Percentiles rank a stretch among this genome's conserved stretches.
phyloP scores from a whole-genome alignment of 768 basidiomycete genomes.

The Psilocybe tampanensis region DNA sequence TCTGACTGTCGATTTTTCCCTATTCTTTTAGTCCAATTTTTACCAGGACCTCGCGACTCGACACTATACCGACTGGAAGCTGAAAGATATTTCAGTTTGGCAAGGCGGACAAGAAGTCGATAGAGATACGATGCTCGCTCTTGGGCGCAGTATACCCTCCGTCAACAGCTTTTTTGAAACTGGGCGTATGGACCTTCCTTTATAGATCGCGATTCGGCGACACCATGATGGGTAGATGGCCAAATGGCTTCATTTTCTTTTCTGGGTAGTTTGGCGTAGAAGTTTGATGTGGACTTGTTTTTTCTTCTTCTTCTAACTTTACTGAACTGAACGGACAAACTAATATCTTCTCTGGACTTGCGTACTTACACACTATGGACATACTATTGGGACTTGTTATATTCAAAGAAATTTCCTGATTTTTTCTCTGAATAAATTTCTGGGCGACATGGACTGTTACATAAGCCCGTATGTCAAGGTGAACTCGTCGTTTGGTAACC shows the following conservation, averaged over 20 bases:
- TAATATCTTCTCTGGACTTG: too few species aligned
- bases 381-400: too few species aligned
- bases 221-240: not conserved
- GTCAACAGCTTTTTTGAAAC: conserved; percentile 34
- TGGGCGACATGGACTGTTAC: too few species aligned
- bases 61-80: conserved; percentile 34
- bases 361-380: too few species aligned
- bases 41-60: conserved; percentile 27
- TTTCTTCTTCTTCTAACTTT: too few species aligned
- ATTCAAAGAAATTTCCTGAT: too few species aligned
- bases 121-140: conserved; percentile 28
- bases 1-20: not conserved
- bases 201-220: not conserved
- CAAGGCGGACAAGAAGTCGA: conserved; percentile 35
- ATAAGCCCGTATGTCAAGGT: too few species aligned
- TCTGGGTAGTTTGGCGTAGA: not conserved
- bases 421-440: too few species aligned
- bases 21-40: conserved; percentile 24
- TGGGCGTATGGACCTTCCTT: conserved; percentile 19
- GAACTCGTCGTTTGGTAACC: too few species aligned
- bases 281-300: too few species aligned
- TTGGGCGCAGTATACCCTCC: conserved; percentile 36
- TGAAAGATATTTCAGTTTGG: conserved; percentile 40
- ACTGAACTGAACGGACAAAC: too few species aligned
- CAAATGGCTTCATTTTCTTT: not conserved